These are phyloP conservation scores for Xylaria acuta DNA, from an alignment of 495 filamentous ascomycete species.

Conservation along the genomic window DNA sequence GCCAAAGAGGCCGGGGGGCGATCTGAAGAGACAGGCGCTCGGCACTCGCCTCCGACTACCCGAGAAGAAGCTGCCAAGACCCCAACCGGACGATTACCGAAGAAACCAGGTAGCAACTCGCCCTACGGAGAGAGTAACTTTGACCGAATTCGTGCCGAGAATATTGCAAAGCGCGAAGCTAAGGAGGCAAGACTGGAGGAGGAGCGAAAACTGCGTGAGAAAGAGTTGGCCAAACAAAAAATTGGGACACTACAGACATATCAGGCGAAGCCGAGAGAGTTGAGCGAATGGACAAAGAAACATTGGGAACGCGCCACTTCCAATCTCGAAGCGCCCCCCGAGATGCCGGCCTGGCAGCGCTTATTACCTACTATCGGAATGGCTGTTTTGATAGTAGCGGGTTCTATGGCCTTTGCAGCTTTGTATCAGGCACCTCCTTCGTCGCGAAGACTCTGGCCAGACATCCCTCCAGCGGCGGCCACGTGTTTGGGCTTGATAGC, in stretches of 20 bases:
- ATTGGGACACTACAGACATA: conserved; percentile 57
- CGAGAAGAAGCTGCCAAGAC: conserved; percentile 37
- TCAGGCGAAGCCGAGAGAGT: conserved; percentile 34
- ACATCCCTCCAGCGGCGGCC: conserved; percentile 77
- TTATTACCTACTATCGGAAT: conserved; percentile 70
- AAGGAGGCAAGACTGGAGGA: conserved; percentile 46
- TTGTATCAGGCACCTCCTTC: conserved; percentile 68
- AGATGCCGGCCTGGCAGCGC: conserved; percentile 61
- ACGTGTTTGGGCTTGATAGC: conserved; percentile 73
- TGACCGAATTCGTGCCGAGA: conserved; percentile 55
- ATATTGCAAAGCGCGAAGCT: conserved; percentile 48
- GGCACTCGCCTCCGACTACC: conserved; percentile 53
- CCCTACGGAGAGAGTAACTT: conserved; percentile 57
- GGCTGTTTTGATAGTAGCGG: conserved; percentile 55
- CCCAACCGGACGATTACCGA: conserved; percentile 34
- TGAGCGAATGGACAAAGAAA: conserved; percentile 47
- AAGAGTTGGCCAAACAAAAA: conserved; percentile 60
- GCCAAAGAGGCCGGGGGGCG: conserved; percentile 30
- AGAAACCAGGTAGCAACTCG: conserved; percentile 34
- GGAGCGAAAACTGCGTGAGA: conserved; percentile 54
- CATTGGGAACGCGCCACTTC: conserved; percentile 46
- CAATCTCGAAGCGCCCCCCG: conserved; percentile 52
- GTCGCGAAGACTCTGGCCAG: conserved; percentile 69
- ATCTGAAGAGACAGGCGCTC: conserved; percentile 27
- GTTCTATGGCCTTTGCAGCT: conserved; percentile 60